Evolutionary conservation across 371 early-diverging fungal species (phyloP), one percentile per base, ranked within the genome.

Genomic region (Apophysomyces trapeziformis): DNA sequence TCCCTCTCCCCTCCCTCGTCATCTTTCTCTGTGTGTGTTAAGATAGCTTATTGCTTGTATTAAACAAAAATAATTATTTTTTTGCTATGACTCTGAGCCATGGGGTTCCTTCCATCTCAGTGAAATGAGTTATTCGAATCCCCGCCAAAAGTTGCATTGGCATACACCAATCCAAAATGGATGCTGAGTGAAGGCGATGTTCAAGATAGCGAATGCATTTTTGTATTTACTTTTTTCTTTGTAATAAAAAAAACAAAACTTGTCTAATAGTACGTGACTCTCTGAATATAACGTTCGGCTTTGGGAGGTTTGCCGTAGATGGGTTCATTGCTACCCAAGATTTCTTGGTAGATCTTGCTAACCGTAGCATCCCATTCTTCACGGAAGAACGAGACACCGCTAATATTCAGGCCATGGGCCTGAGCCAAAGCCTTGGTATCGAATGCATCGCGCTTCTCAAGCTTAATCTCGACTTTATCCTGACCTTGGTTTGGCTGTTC

Each of bases 301-400:
- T 78, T 86, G 62, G 84, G 85, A 46, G 80, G 85, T 66, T 83
- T 86, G 72, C 88, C 88, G 67, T 82, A 88, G 46, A 82, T 61
- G 35, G 88, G 88, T 61, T 88, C 88, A 26, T 68, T 64, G 68
- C 62, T 26, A 36, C 57, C 50, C 36, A 92, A 78, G 65, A 90
- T 77, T 11, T 93, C 86, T 57, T 72, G 81, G 70, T 91, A 93
- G 64, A 93, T 87, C 57, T 68, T 80, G 67, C 79, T 80, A 9
- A 92, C 92, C 39, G 83, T 80, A 70, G 85, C 84, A 73, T 90
- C 84, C 91, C 92, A 93, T 60, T 83, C 83, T 68, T 90, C 78
- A 45, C 93, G 88, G 90, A 92, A 91, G 79, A 93, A 93, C 11
- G 89, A 87, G 39, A 84, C 77, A 41, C 90, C 90, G 8, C 79